phyloP scores from a whole-genome alignment of 805 yeast species.

The Jamesozyma rosinii region DNA sequence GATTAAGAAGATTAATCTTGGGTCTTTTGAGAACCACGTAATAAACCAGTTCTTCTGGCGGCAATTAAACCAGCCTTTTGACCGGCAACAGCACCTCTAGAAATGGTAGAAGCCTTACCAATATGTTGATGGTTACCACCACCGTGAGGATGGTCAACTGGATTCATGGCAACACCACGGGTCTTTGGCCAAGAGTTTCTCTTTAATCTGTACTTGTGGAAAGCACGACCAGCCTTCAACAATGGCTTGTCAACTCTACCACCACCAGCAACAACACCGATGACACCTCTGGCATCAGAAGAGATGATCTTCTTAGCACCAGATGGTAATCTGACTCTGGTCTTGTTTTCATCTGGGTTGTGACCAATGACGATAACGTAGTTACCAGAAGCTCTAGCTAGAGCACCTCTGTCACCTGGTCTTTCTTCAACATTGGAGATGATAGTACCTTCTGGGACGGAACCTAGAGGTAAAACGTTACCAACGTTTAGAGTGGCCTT shows the following conservation, averaged over 20 bases:
- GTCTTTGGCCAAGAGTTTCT: slow-evolving; percentile 99
- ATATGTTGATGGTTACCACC: slow-evolving; percentile 99
- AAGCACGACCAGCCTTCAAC: slow-evolving; percentile 99
- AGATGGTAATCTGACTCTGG: slow-evolving; percentile 98
- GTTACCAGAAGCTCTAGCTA: slow-evolving; percentile 99
- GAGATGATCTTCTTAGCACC: slow-evolving; percentile 96
- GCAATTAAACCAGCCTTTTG: slow-evolving; percentile 99
- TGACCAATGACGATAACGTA: slow-evolving; percentile 98
- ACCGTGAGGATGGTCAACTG: slow-evolving; percentile 99
- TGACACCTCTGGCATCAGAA: slow-evolving; percentile 97
- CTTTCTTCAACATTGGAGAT: slow-evolving; percentile 96
- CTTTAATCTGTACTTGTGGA: slow-evolving; percentile 98
- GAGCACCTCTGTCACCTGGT: slow-evolving; percentile 99
- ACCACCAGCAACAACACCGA: slow-evolving; percentile 99
- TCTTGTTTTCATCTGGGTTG: slow-evolving; percentile 98
- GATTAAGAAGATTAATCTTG: slow-evolving; percentile 44
- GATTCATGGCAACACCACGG: slow-evolving; percentile 99
- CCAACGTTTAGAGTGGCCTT: slow-evolving; percentile 95
- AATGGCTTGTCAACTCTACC: slow-evolving; percentile 99
- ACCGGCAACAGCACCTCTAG: slow-evolving; percentile 99
- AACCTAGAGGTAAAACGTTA: slow-evolving; percentile 91
- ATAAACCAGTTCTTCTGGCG: slow-evolving; percentile 99
- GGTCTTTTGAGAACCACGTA: slow-evolving; percentile 97
- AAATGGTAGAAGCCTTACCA: slow-evolving; percentile 99
- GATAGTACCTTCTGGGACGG: slow-evolving; percentile 99